Base-by-base conservation (phyloP, 2,329 filamentous ascomycete species). In the Fusarium camptoceras region DNA sequence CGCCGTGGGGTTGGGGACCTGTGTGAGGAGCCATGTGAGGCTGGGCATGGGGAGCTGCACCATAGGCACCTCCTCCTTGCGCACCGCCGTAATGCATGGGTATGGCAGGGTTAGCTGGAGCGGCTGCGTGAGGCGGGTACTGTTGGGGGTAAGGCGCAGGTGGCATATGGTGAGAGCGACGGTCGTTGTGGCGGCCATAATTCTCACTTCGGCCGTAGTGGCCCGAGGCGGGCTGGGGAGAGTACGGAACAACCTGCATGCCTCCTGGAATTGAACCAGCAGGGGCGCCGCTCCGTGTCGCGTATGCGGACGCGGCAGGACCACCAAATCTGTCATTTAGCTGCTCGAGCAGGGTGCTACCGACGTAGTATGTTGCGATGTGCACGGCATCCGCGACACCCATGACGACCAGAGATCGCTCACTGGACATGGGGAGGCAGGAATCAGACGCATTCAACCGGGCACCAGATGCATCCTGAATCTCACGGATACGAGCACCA, bases 231-330 rank as follows among this genome's bases (percentile, higher is more conserved):
- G 95, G 92, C 80, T 98, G 94, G 51, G 96, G 96, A 60, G 94
- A 92, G 79, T 99, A 99, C 8, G 96, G 96, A n/a, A 98, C 94
- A 51, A 99, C 96, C 81, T 98, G 96, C 94, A 99, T 97, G 66
- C 96, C 96, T 64, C 96, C 96, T 24, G 96, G 96, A 18, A 98
- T 94, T 34, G 95, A 94, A 54, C 95, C 95, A 61, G 95, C 94
- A 53, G 96, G 94, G 51, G 93, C 94, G 68, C 96, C 96, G 77
- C 94, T 97, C 71, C 96, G 91, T 48, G 95, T 97, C 48, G 96
- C 96, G 79, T 99, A 99, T 30, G 96, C 95, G n/a, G 96, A 99
- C 51, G 96, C 95, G 61, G 94, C 94, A 22, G 96, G 94, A 8
- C 96, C 96, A 55, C 96, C 95, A 74, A 98, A 99, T 43, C 96